phyloP scores from a whole-genome alignment of 495 filamentous ascomycete genomes.

The Tuber aestivum region DNA sequence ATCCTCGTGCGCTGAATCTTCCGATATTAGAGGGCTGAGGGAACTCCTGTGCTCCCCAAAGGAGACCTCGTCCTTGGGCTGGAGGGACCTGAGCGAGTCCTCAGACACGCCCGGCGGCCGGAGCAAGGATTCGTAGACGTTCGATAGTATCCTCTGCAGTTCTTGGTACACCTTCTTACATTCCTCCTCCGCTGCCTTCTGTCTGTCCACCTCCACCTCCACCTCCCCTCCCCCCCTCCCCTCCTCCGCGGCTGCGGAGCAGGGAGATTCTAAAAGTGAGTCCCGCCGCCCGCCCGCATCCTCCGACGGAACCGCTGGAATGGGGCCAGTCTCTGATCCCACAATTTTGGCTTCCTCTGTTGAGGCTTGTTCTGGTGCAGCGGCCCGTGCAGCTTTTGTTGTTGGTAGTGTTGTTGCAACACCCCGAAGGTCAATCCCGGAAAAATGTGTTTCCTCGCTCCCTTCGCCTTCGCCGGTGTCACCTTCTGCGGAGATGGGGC shows the following conservation, averaged over 20 bases:
- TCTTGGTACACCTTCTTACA: not conserved
- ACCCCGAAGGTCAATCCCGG: not conserved
- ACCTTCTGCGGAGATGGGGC: not conserved
- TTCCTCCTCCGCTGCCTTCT: not conserved
- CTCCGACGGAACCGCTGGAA: not conserved
- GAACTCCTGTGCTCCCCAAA: not conserved
- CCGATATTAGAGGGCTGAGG: not conserved
- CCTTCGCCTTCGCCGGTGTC: too few relatives aligned
- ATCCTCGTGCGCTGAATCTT: not conserved
- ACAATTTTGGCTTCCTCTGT: not conserved
- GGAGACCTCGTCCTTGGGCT: not conserved
- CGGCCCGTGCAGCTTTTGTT: not conserved
- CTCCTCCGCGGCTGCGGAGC: not conserved
- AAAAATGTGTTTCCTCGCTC: not conserved
- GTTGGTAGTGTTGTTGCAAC: not conserved
- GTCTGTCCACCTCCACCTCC: not conserved
- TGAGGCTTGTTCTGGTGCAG: not conserved
- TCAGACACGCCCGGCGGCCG: not conserved
- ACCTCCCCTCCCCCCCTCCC: not conserved
- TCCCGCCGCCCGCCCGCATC: not conserved
- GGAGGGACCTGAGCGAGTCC: not conserved
- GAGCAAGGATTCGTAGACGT: not conserved
- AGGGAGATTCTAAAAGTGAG: not conserved
- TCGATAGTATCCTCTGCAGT: not conserved
- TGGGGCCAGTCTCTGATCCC: not conserved